phyloP scores from a whole-genome alignment of 2,329 filamentous ascomycete species.

The Hymenoscyphus scutula region DNA sequence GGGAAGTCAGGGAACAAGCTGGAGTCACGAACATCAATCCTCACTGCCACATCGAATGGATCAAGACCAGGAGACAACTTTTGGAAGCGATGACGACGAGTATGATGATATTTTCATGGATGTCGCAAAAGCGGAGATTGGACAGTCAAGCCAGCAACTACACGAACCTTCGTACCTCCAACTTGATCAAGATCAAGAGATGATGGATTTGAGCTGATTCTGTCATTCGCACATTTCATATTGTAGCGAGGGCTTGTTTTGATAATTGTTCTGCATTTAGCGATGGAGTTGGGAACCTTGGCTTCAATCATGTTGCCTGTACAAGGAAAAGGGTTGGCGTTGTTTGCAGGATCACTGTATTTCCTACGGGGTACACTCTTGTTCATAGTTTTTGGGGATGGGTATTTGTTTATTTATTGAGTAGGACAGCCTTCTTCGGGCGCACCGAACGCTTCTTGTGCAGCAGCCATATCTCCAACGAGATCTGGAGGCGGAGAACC shows the following conservation, averaged over 20 bases:
- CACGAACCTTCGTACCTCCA: slow-evolving; percentile 26
- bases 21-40: slow-evolving; percentile 9
- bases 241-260: not conserved
- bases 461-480: slow-evolving; percentile 83
- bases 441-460: slow-evolving; percentile 66
- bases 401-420: slow-evolving; percentile 45
- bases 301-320: not conserved
- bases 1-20: slow-evolving; percentile 34
- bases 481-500: slow-evolving; percentile 88
- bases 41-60: not conserved
- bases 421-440: slow-evolving; percentile 62
- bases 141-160: slow-evolving; percentile 28
- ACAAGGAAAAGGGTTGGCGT: not conserved
- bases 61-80: slow-evolving; percentile 24
- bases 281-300: slow-evolving; percentile 14
- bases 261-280: slow-evolving; percentile 6
- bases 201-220: slow-evolving; percentile 32
- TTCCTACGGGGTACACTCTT: not conserved
- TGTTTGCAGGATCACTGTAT: slow-evolving; percentile 1
- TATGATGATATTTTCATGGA: slow-evolving; percentile 67
- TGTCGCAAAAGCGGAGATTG: slow-evolving; percentile 48
- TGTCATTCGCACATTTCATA: not conserved
- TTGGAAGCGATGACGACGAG: slow-evolving; percentile 52
- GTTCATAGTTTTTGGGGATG: slow-evolving; percentile 13
- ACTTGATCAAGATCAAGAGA: slow-evolving; percentile 26